These are phyloP conservation scores for Dimocarpus longan DNA, from an alignment of 345 rosid genomes.

Conservation along the genomic window DNA sequence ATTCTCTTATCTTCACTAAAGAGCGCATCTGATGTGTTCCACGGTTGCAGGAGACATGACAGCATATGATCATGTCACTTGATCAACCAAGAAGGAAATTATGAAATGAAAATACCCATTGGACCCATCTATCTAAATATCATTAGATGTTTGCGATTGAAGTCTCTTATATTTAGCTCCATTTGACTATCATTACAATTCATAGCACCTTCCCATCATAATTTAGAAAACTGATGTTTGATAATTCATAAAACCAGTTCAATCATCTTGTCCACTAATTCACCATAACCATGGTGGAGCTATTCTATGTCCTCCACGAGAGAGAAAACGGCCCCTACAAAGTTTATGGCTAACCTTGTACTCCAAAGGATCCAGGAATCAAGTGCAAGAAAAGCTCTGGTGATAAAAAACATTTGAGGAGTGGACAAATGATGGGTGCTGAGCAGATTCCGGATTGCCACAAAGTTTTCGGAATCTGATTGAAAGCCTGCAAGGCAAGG, in stretches of 20 bases:
- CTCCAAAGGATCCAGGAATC: too few relatives aligned
- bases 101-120: background rate
- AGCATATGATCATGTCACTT: conserved; percentile 1
- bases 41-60: conserved; percentile 22
- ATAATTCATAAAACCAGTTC: background rate
- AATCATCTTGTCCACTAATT: background rate
- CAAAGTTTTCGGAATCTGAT: background rate
- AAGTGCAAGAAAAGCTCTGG: too few relatives aligned
- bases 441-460: background rate
- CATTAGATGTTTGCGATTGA: background rate
- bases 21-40: background rate
- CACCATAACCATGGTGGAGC: background rate
- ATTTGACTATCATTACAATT: background rate
- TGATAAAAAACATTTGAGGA: too few relatives aligned
- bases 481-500: background rate
- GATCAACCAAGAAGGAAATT: background rate
- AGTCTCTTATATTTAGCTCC: background rate
- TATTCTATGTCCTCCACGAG: background rate
- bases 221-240: background rate
- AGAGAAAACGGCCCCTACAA: background rate
- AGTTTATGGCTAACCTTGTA: conserved; percentile 21
- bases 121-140: background rate
- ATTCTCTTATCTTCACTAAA: background rate
- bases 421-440: too few relatives aligned
- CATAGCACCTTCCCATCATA: background rate